Evolutionary conservation across 2,329 filamentous ascomycete species (phyloP).

Genomic region (Fusarium vanettenii): DNA sequence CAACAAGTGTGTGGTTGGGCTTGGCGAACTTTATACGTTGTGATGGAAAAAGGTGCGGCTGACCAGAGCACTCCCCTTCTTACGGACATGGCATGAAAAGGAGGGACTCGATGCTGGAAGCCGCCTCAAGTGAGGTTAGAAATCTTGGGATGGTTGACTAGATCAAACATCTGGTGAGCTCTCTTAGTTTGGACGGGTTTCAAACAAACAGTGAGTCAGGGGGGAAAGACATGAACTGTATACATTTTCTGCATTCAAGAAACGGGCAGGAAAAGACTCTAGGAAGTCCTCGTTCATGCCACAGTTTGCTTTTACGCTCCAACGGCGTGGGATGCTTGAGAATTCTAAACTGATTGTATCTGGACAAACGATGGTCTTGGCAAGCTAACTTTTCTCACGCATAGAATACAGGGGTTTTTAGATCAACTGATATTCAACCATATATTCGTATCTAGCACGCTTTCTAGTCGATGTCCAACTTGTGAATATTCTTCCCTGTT

Average conservation of each 20-base stretch:
- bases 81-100: neutral
- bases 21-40: neutral
- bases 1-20: neutral
- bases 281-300: neutral
- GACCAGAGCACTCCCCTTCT: neutral
- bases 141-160: neutral
- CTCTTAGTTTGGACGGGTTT: neutral
- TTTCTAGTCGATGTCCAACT: neutral
- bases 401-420: neutral
- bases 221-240: neutral
- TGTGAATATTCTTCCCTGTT: neutral
- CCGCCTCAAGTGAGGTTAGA: neutral
- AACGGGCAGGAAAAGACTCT: neutral
- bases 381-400: neutral
- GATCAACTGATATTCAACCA: conserved; percentile 3
- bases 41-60: neutral
- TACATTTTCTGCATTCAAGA: neutral
- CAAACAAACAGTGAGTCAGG: neutral
- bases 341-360: neutral
- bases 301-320: neutral
- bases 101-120: neutral
- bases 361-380: neutral
- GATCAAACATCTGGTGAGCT: neutral
- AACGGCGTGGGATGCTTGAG: neutral
- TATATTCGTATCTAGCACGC: neutral